Evolutionary conservation across 768 basidiomycete genomes (phyloP).

Genomic region (Lactifluus pinguis): DNA sequence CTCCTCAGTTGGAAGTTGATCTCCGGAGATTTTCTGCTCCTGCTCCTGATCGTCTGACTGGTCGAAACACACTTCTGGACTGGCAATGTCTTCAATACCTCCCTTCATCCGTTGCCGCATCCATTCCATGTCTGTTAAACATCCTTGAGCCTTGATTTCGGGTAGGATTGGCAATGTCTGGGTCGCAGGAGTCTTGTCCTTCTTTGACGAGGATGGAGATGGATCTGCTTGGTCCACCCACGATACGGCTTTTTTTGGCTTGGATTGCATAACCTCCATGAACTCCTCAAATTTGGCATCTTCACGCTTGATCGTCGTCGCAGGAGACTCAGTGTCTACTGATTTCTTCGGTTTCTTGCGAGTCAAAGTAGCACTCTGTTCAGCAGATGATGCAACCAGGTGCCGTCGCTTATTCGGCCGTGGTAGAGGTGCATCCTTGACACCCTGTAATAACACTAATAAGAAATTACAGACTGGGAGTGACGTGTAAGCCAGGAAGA

Average conservation of each 20-base stretch:
- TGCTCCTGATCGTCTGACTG: constrained; percentile 50
- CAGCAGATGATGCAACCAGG: constrained; percentile 29
- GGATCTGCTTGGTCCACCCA: constrained; percentile 48
- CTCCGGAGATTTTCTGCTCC: constrained; percentile 15
- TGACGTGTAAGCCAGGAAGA: not conserved
- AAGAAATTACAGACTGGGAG: not conserved
- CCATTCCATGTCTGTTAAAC: constrained; percentile 67
- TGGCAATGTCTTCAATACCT: constrained; percentile 29
- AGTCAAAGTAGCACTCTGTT: constrained; percentile 20
- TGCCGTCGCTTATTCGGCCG: constrained; percentile 65
- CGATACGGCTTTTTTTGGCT: constrained; percentile 45
- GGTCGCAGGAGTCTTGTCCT: constrained; percentile 9
- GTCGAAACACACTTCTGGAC: constrained; percentile 43
- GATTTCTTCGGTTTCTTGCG: constrained; percentile 1
- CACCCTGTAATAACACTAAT: constrained; percentile 36
- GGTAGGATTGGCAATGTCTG: not conserved
- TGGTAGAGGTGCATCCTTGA: constrained; percentile 57
- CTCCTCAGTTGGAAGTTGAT: constrained; percentile 22
- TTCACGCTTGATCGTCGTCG: constrained; percentile 19
- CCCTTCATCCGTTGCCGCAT: constrained; percentile 55
- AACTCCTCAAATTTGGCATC: constrained; percentile 50
- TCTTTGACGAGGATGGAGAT: constrained; percentile 15
- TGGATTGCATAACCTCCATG: constrained; percentile 65
- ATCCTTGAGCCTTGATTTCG: constrained; percentile 27
- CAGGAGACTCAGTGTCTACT: constrained; percentile 2